These are phyloP conservation scores for Gracilaria vermiculophylla DNA, from an alignment of 23 red algal genomes.

Conservation along the genomic window DNA sequence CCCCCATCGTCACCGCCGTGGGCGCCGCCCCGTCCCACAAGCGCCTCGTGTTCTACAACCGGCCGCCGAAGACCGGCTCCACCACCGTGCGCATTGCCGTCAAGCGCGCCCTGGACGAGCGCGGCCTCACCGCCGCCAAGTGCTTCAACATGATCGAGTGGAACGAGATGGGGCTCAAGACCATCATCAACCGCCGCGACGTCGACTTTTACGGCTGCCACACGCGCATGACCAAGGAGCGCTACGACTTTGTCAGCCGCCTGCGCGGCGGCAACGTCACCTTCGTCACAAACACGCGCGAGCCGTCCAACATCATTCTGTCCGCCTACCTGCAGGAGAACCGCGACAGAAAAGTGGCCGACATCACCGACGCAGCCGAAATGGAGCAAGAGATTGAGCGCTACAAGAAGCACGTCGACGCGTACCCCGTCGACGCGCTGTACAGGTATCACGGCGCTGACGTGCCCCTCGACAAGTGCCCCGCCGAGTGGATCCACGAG, in stretches of 20 bases:
- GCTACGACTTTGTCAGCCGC: conserved; percentile 22
- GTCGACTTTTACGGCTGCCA: conserved; percentile 61
- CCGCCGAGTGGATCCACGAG: conserved; percentile 4
- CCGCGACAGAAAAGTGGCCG: conserved; percentile 19
- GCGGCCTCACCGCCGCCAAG: conserved; percentile 7
- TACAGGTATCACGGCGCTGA: conserved; percentile 48
- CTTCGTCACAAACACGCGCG: conserved; percentile 47
- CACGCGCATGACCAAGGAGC: conserved; percentile 19
- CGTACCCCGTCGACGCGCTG: conserved; percentile 53
- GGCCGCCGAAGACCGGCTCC: conserved; percentile 50
- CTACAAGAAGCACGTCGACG: conserved; percentile 14
- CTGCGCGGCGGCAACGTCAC: conserved; percentile 48
- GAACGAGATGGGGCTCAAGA: conserved; percentile 51
- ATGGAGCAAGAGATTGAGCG: conserved; percentile 33
- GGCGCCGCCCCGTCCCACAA: background rate
- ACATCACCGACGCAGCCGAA: conserved; percentile 23
- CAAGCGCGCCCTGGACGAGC: conserved; percentile 45
- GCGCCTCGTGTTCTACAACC: conserved; percentile 44
- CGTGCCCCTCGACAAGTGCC: conserved; percentile 5
- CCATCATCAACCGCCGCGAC: conserved; percentile 40
- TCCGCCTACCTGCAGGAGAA: conserved; percentile 56
- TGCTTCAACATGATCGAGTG: conserved; percentile 70
- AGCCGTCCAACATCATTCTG: conserved; percentile 43
- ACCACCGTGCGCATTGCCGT: conserved; percentile 54
- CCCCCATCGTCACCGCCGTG: background rate